Evolutionary conservation across 192 early-diverging fungal genomes (phyloP).

Genomic region (Backusella mclennaniae): DNA sequence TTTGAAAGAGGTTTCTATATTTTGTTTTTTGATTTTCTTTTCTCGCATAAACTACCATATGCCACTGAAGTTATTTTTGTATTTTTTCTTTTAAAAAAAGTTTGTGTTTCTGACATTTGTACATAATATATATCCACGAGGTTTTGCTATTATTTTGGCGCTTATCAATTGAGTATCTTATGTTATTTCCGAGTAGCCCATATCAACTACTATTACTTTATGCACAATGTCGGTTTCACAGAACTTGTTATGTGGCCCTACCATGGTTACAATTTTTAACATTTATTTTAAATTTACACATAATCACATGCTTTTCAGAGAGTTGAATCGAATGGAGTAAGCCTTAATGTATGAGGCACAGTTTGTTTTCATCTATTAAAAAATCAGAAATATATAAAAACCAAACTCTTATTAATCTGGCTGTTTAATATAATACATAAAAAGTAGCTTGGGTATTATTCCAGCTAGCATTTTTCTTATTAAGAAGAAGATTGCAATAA

Average conservation of each 20-base stretch:
- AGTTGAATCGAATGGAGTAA: neutral
- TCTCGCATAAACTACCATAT: conserved; percentile 1
- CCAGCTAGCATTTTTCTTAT: neutral
- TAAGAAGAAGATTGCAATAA: neutral
- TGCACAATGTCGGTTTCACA: neutral
- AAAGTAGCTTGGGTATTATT: neutral
- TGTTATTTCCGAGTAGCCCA: neutral
- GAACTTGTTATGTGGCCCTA: neutral
- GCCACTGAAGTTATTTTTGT: neutral
- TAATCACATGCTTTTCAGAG: conserved; percentile 5
- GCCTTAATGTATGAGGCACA: neutral
- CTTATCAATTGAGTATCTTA: neutral
- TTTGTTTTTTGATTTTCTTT: neutral
- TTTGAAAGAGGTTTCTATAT: neutral
- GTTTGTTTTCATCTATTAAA: neutral
- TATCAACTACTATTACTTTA: neutral
- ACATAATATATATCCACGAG: conserved; percentile 5
- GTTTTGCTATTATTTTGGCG: neutral
- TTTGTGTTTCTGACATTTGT: neutral
- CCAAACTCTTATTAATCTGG: neutral
- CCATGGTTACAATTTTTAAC: conserved; percentile 2
- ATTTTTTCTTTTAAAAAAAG: neutral
- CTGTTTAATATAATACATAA: neutral
- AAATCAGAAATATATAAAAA: neutral
- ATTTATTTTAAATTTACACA: neutral